These are phyloP conservation scores for Euphorbia peplus DNA, from an alignment of 345 rosid species.

Conservation along the genomic window DNA sequence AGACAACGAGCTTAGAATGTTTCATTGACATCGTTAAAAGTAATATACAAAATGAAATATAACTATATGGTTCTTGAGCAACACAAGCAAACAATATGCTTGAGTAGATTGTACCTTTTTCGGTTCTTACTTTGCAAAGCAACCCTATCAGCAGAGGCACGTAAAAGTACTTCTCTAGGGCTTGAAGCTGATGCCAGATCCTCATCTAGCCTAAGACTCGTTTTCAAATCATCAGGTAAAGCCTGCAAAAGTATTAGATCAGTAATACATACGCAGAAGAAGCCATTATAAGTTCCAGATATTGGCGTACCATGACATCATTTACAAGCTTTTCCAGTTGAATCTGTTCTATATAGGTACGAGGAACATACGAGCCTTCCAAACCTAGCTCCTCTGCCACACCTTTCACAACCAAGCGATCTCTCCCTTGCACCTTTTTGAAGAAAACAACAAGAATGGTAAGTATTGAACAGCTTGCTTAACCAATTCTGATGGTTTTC, in stretches of 20 bases:
- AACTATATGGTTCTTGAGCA: background rate
- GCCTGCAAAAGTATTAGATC: conserved; percentile 56
- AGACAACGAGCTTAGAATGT: background rate
- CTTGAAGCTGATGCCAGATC: conserved; percentile 74
- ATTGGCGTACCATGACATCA: conserved; percentile 81
- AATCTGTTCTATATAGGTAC: conserved; percentile 95
- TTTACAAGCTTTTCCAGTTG: conserved; percentile 95
- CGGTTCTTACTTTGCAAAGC: conserved; percentile 66
- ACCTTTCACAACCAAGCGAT: conserved; percentile 53
- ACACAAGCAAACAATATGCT: background rate
- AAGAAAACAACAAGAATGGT: conserved; percentile 15
- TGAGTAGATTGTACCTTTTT: conserved; percentile 49
- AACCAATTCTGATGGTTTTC: background rate
- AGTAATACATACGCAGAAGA: conserved; percentile 15
- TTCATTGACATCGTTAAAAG: background rate
- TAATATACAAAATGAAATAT: background rate
- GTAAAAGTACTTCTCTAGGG: conserved; percentile 73
- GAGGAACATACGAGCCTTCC: conserved; percentile 86
- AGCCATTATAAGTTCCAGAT: conserved; percentile 10
- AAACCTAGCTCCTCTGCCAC: conserved; percentile 78
- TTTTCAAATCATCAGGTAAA: conserved; percentile 86
- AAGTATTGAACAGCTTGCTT: no score
- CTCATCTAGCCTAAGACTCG: conserved; percentile 79
- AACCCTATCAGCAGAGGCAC: conserved; percentile 67
- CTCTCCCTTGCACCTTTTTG: conserved; percentile 97